Evolutionary conservation across 306 rosid species (phyloP).

Genomic region (Malus asiatica): DNA sequence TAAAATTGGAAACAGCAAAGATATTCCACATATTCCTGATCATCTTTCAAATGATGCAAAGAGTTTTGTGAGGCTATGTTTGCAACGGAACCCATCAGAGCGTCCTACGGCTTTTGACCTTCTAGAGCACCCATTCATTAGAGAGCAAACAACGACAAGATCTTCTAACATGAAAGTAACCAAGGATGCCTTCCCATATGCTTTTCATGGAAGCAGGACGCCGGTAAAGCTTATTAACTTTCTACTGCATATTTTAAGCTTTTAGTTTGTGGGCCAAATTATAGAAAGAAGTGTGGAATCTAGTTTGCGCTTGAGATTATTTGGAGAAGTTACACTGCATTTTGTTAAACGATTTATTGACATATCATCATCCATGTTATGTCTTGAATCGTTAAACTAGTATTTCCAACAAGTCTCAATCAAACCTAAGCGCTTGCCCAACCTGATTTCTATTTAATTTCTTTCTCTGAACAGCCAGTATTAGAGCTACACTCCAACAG

Average conservation of each 20-base stretch:
- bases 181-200: conserved; percentile 59
- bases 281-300: not conserved
- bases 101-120: conserved; percentile 72
- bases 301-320: not conserved
- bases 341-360: not conserved
- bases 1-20: conserved; percentile 97
- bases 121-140: conserved; percentile 76
- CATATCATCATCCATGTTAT: not conserved
- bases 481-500: conserved; percentile 35
- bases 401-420: not conserved
- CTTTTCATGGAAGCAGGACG: conserved; percentile 78
- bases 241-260: not conserved
- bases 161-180: conserved; percentile 51
- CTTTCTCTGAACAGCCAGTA: conserved; percentile 32
- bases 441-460: not conserved
- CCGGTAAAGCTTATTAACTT: conserved; percentile 52
- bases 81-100: conserved; percentile 71
- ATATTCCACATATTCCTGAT: conserved; percentile 88
- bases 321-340: not conserved
- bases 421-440: not conserved
- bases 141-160: conserved; percentile 65
- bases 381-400: not conserved
- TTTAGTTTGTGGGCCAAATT: not conserved
- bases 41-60: conserved; percentile 83
- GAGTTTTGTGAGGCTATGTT: conserved; percentile 62